Conservation (phyloP, 306 rosid genomes). For the Quercus glauca region DNA sequence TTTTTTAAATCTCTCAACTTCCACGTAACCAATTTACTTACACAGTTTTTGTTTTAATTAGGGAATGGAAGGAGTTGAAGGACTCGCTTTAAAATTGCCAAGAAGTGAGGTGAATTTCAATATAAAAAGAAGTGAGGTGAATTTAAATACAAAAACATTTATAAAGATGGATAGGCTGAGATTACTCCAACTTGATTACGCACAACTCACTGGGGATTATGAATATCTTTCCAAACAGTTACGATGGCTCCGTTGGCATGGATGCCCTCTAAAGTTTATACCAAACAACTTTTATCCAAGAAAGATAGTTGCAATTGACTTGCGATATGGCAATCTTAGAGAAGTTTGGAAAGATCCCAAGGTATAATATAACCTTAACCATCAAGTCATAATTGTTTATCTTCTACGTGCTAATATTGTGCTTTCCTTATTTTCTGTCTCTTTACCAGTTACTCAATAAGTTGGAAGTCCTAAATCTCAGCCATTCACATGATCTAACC, state of each 20-base stretch:
- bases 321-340: constrained; percentile 28
- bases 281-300: constrained; percentile 22
- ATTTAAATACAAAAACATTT: constrained; percentile 32
- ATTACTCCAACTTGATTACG: constrained; percentile 31
- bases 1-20: not conserved
- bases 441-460: constrained; percentile 3
- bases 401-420: not conserved
- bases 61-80: constrained; percentile 28
- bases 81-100: not conserved
- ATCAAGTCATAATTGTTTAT: not conserved
- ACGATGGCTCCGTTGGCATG: constrained; percentile 41
- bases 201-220: constrained; percentile 26
- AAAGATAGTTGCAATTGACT: constrained; percentile 26
- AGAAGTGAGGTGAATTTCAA: not conserved
- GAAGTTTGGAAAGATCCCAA: constrained; percentile 28
- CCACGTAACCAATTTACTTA: not conserved
- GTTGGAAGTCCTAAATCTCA: constrained; percentile 33
- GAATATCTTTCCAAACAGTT: constrained; percentile 22
- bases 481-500: constrained; percentile 15
- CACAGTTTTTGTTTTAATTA: not conserved
- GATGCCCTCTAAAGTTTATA: constrained; percentile 13
- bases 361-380: constrained; percentile 16
- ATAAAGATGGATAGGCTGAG: constrained; percentile 35
- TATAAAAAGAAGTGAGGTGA: too few species aligned
- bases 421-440: not conserved